A percentile compares a stretch with the other conserved stretches of the same genome.
Conservation (phyloP, 768 basidiomycete genomes). For the Suillus tomentosus region DNA sequence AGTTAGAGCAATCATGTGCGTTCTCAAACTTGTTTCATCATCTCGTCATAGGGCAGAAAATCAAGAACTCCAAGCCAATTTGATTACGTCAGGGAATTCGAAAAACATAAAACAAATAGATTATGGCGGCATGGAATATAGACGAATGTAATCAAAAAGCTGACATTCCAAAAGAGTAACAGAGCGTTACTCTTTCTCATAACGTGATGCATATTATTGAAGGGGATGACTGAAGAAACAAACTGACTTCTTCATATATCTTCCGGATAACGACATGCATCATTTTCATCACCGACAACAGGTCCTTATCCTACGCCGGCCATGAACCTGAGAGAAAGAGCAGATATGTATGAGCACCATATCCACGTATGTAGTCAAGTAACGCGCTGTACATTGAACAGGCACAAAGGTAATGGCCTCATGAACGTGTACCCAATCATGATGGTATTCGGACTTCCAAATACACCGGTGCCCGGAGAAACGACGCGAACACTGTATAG, state of each 20-base stretch:
- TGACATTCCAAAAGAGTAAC: conserved; percentile 20
- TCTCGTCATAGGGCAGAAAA: no score
- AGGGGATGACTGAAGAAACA: conserved; percentile 14
- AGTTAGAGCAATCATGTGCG: not conserved
- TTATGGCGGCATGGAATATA: not conserved
- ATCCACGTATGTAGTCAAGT: not conserved
- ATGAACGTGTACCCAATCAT: not conserved
- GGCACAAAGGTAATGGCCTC: not conserved
- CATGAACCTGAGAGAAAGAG: not conserved
- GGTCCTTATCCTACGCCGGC: not conserved
- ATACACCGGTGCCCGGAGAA: not conserved
- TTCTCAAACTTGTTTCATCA: not conserved
- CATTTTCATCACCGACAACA: not conserved
- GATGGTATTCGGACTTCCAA: not conserved
- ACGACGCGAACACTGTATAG: not conserved
- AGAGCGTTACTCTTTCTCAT: conserved; percentile 76
- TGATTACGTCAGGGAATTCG: no score
- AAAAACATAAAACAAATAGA: not conserved
- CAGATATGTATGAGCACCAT: not conserved
- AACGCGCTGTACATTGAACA: not conserved
- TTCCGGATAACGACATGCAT: not conserved
- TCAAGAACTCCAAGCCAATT: no score
- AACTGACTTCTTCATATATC: conserved; percentile 82
- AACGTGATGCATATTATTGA: conserved; percentile 30
- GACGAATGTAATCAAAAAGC: not conserved